A percentile compares a stretch with the other conserved stretches of the same genome.
Conservation (phyloP, 2,329 filamentous ascomycete genomes). For the Ophiostoma australiae region DNA sequence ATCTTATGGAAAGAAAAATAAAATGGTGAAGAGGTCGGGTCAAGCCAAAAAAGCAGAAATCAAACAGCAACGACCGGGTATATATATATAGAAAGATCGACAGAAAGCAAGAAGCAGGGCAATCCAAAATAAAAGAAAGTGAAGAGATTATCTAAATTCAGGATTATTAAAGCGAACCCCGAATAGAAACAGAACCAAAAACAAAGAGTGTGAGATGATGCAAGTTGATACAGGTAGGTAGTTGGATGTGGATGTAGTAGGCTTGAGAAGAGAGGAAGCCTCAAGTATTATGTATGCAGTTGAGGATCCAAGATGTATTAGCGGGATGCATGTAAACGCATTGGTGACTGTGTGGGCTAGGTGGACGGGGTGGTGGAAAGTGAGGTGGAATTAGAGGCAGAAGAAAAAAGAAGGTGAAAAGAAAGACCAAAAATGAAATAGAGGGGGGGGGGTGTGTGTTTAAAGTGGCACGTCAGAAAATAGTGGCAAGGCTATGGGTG, state of each 20-base stretch:
- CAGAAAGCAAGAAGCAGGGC: not conserved
- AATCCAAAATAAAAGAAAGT: not conserved
- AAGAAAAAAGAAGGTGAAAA: not conserved
- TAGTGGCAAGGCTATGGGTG: constrained; percentile 12
- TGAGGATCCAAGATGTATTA: constrained; percentile 21
- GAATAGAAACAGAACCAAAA: not conserved
- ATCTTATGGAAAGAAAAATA: constrained; percentile 17
- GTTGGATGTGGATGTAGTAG: constrained; percentile 16
- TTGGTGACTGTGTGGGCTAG: constrained; percentile 5
- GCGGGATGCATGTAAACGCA: constrained; percentile 22
- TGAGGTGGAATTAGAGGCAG: not conserved
- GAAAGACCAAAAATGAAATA: not conserved
- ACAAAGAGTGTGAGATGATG: constrained; percentile 7
- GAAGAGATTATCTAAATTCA: not conserved
- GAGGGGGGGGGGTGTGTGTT: constrained; percentile 2
- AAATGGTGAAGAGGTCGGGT: not conserved
- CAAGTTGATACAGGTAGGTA: constrained; percentile 9
- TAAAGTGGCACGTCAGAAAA: constrained; percentile 10
- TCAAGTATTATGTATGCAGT: constrained; percentile 21
- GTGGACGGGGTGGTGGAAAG: not conserved
- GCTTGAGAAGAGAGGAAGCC: constrained; percentile 7
- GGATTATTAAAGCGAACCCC: not conserved
- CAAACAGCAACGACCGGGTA: not conserved
- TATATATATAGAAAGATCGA: not conserved
- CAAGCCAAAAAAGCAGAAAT: not conserved